phyloP scores from a whole-genome alignment of 1,284 basidiomycete genomes.

The Malassezia japonica region DNA sequence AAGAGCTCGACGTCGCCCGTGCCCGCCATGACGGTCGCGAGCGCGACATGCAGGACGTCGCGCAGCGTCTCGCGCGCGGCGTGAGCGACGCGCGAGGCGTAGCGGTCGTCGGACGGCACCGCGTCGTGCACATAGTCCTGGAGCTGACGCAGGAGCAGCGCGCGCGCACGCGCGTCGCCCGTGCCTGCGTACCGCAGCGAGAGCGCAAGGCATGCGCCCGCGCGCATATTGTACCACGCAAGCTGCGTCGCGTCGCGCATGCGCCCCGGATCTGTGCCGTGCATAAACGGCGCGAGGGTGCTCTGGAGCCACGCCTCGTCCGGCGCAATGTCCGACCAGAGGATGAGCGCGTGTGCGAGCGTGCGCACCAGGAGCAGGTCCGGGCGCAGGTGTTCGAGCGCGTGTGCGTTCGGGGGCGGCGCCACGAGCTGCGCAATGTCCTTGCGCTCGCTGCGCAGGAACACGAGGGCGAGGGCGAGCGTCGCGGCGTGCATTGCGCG shows the following conservation, averaged over 20 bases:
- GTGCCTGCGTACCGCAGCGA: slow-evolving; percentile 81
- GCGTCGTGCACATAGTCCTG: slow-evolving; percentile 49
- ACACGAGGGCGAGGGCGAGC: slow-evolving; percentile 83
- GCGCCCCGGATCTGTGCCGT: slow-evolving; percentile 51
- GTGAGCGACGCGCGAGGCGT: slow-evolving; percentile 43
- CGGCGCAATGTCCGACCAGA: slow-evolving; percentile 72
- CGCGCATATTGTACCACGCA: slow-evolving; percentile 36
- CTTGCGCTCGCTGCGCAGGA: slow-evolving; percentile 67
- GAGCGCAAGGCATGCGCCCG: slow-evolving; percentile 81
- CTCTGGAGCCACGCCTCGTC: slow-evolving; percentile 63
- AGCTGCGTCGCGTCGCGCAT: slow-evolving; percentile 25
- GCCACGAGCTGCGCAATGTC: slow-evolving; percentile 76
- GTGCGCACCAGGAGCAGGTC: slow-evolving; percentile 74
- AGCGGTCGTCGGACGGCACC: slow-evolving; percentile 14
- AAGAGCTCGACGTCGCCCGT: slow-evolving; percentile 86
- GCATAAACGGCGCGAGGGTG: background rate
- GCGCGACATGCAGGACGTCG: slow-evolving; percentile 71
- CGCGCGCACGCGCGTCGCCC: slow-evolving; percentile 59
- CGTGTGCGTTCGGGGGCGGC: slow-evolving; percentile 68
- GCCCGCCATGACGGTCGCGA: slow-evolving; percentile 89
- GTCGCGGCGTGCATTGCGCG: slow-evolving; percentile 65
- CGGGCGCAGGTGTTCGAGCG: slow-evolving; percentile 75
- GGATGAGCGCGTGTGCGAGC: slow-evolving; percentile 67
- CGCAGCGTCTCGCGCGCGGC: slow-evolving; percentile 81
- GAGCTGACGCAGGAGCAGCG: slow-evolving; percentile 68